Percentiles rank a stretch among this genome's conserved stretches.
These are phyloP conservation scores for Lactuca saligna DNA, from an alignment of 129 eudicot species.

Conservation along the genomic window DNA sequence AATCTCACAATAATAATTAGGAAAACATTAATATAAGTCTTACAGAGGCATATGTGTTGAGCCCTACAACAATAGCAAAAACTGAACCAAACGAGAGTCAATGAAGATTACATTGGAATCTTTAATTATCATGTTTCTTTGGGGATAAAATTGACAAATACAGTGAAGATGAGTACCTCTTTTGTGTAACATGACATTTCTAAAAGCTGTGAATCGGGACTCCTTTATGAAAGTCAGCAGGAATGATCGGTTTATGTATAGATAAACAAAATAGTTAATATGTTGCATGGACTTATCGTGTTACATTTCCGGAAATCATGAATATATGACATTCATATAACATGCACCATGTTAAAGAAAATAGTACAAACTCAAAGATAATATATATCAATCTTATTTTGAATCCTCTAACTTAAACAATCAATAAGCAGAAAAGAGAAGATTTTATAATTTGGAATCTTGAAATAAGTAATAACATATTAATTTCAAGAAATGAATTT, in stretches of 20 bases:
- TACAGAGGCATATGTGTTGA: constrained; percentile 94
- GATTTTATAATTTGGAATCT: constrained; percentile 1
- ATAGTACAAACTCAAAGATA: constrained; percentile 53
- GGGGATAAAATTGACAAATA: neutral
- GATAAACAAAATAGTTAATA: neutral
- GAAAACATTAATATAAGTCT: constrained; percentile 24
- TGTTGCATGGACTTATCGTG: neutral
- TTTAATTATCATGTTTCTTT: constrained; percentile 3
- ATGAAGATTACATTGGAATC: neutral
- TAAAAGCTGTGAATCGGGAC: constrained; percentile 90
- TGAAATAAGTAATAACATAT: constrained; percentile 7
- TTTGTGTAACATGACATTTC: constrained; percentile 90
- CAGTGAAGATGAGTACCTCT: constrained; percentile 49
- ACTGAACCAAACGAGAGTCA: constrained; percentile 28
- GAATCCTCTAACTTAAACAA: constrained; percentile 87
- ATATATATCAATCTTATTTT: constrained; percentile 81
- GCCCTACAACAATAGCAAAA: constrained; percentile 89
- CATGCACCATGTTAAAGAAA: neutral
- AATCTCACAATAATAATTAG: neutral
- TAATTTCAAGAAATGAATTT: neutral
- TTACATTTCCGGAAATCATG: neutral
- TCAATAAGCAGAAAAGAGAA: constrained; percentile 63
- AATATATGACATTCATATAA: neutral
- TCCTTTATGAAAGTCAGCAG: constrained; percentile 65
- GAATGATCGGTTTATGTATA: constrained; percentile 86